phyloP scores from a whole-genome alignment of 768 basidiomycete species.

The Leucocoprinus birnbaumii region DNA sequence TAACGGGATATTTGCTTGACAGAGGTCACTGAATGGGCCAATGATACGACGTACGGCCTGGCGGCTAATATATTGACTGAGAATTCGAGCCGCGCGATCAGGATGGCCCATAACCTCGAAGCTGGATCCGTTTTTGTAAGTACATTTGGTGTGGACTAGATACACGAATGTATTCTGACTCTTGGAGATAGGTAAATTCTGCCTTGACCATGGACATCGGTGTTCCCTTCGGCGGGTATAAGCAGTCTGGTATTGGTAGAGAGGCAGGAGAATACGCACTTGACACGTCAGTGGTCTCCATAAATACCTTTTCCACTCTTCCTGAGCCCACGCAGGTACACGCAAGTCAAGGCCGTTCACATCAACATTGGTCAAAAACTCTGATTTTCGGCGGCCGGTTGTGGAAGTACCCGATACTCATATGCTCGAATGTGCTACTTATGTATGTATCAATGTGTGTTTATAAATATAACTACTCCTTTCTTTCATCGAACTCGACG shows the following conservation, averaged over 20 bases:
- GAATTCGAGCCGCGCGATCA: slow-evolving; percentile 64
- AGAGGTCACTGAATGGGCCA: slow-evolving; percentile 59
- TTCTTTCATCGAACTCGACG: too few relatives aligned
- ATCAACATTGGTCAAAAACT: slow-evolving; percentile 41
- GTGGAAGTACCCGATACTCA: too few relatives aligned
- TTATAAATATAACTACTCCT: too few relatives aligned
- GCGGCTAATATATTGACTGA: slow-evolving; percentile 74
- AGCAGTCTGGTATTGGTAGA: slow-evolving; percentile 70
- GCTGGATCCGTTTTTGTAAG: slow-evolving; percentile 14
- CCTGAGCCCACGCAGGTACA: slow-evolving; percentile 34
- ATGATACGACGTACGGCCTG: slow-evolving; percentile 76
- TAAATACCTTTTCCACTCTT: not conserved
- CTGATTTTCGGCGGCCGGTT: not conserved
- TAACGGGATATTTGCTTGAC: not conserved
- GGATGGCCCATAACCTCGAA: slow-evolving; percentile 44
- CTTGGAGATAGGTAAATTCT: slow-evolving; percentile 35
- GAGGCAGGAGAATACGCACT: slow-evolving; percentile 68
- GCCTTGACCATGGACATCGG: slow-evolving; percentile 38
- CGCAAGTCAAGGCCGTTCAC: slow-evolving; percentile 57
- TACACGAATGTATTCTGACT: slow-evolving; percentile 35
- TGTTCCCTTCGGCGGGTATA: slow-evolving; percentile 71
- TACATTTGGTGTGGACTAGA: slow-evolving; percentile 50
- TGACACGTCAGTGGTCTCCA: slow-evolving; percentile 29
- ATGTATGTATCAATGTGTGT: too few relatives aligned
- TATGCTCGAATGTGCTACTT: too few relatives aligned